Base-by-base conservation (phyloP, 805 yeast species). In the Starmerella geochares region DNA sequence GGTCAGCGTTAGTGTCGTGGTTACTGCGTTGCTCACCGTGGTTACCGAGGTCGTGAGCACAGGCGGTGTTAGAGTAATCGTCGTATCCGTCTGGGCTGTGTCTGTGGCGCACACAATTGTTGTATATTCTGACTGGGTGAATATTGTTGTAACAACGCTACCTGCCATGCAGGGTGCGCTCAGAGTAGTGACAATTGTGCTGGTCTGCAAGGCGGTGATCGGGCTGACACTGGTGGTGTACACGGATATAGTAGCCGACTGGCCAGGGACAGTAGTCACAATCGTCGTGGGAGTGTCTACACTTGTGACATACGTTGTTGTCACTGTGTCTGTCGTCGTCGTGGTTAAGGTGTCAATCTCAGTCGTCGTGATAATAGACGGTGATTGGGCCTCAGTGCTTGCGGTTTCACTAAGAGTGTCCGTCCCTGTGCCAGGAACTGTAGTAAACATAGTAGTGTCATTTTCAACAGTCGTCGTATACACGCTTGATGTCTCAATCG, bases 101-200 rank as follows among this genome's bases (percentile, higher is more conserved):
- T 28, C 47, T 8, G 54, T 50, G 1, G 52, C 49, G 11, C 35
- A 13, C 2, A 53, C 17, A 2, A 44, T 46, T 2, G 56, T 50
- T 1, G 56, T 39, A 29, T 50, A 53, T 4, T 44, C 54, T 2
- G 56, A 53, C 36, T 51, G 49, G 8, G 50, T 50, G 41, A 44
- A 43, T n/a, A 16, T 41, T 4, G 49, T 20, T 2, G 53, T 43
- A 2, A 14, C 10, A 2, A 36, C 20, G 3, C 37, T 19, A 20
- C 46, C 47, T 1, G 37, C n/a, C n/a, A 10, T n/a, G 21, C 52
- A 48, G 16, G 21, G 20, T 17, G 31, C 25, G 13, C 17, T 24
- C 17, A 20, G 19, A 19, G n/a, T 27, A 14, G 48, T 31, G 10
- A 20, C n/a, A 4, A 35, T 25, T 19, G 35, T 27, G 7, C 31